Conservation (phyloP, 2,329 filamentous ascomycete genomes). For the Ophiosphaerella herpotricha region DNA sequence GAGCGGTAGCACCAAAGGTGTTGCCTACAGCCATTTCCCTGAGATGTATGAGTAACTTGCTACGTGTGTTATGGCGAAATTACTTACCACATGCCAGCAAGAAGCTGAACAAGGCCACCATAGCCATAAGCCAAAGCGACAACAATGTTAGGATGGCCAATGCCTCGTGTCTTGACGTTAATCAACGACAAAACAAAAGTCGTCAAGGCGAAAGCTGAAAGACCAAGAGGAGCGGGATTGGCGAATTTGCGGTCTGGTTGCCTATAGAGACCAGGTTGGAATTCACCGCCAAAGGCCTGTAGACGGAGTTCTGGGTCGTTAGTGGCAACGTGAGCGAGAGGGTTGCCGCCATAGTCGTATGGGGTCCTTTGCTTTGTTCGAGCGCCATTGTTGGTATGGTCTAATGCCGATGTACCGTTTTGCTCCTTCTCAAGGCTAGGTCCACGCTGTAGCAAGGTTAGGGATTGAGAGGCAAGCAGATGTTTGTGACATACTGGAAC, state of each 20-base stretch:
- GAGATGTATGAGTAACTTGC: constrained; percentile 2
- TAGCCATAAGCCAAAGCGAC: constrained; percentile 56
- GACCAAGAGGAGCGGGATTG: constrained; percentile 64
- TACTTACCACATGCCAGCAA: constrained; percentile 61
- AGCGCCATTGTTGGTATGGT: constrained; percentile 46
- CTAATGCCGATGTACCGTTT: constrained; percentile 42
- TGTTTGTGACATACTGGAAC: constrained; percentile 27
- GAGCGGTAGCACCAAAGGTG: constrained; percentile 65
- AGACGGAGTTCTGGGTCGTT: constrained; percentile 54
- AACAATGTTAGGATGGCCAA: constrained; percentile 52
- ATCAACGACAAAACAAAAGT: constrained; percentile 63
- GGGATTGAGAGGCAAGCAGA: not conserved
- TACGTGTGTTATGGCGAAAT: not conserved
- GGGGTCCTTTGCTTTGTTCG: constrained; percentile 48
- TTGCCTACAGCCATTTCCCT: constrained; percentile 64
- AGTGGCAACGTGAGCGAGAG: constrained; percentile 56
- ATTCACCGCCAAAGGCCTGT: constrained; percentile 57
- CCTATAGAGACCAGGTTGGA: constrained; percentile 57
- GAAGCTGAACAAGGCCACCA: constrained; percentile 56
- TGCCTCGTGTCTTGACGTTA: constrained; percentile 52
- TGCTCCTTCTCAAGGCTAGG: constrained; percentile 29
- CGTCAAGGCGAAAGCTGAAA: constrained; percentile 68
- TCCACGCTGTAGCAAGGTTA: constrained; percentile 24
- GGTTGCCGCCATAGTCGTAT: constrained; percentile 58
- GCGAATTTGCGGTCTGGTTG: constrained; percentile 54